Base-by-base conservation (phyloP, 257 asterid genomes). In the Lithospermum erythrorhizon region DNA sequence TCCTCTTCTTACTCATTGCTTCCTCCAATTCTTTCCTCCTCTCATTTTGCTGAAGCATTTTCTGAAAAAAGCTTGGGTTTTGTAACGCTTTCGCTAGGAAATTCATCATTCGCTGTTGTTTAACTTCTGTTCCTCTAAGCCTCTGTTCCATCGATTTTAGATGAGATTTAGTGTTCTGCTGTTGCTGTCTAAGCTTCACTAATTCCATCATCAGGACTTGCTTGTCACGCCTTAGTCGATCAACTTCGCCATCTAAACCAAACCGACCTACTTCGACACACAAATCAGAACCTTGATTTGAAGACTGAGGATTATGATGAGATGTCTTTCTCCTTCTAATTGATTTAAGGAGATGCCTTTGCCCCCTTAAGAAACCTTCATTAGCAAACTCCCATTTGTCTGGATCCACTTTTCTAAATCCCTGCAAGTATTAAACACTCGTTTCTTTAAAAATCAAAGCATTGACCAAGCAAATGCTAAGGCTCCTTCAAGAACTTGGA, bases 361-460 rank as follows among this genome's bases (percentile, higher is more conserved):
- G 71, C 0, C 82, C 80, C 53, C 78, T 79, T 57, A 73, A 51
- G 57, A 79, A 79, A 57, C 78, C 80, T 71, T 79, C 85, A 76
- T 72, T 69, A 4, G 85, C 78, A 79, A 79, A 79, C 69, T 79
- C 85, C 78, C 85, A 79, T 68, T 63, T 72, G 47, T 79, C 82
- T 48, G 71, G 80, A 73, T 76, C 76, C 18, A 76, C 75, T 56
- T 76, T 79, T 57, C 80, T 73, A 56, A 79, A 79, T 54, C 85
- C 85, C 85, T 79, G 78, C 79, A 72, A 16, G 23, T 45, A 61
- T 59, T 19, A 47, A 55, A 51, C 18, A 64, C 11, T 65, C 66
- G 67, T 65, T 56, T 35, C 47, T 35, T 29, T 60, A 27, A 27
- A 72, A 24, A 41, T 59, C 9, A 17, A 22, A 55, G 55, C 22